Evolutionary conservation across 2,329 filamentous ascomycete genomes (phyloP).

Genomic region (Plectosphaerella sp.): DNA sequence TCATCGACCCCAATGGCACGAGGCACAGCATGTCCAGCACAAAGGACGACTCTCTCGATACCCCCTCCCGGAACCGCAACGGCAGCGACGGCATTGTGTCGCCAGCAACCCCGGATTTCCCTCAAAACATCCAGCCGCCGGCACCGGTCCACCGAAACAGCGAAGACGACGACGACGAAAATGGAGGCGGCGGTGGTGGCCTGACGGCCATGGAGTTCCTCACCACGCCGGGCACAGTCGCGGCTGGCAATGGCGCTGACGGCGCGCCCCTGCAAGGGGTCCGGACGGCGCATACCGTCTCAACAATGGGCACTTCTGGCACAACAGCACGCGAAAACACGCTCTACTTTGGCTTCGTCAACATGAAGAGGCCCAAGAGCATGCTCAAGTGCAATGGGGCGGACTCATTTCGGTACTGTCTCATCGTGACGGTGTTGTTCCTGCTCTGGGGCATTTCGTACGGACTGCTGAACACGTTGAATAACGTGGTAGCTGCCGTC

Average conservation of each 20-base stretch:
- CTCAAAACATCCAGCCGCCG: neutral
- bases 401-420: constrained; percentile 68
- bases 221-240: constrained; percentile 29
- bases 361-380: constrained; percentile 64
- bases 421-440: constrained; percentile 75
- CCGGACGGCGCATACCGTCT: constrained; percentile 15
- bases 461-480: constrained; percentile 78
- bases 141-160: neutral
- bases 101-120: constrained; percentile 5
- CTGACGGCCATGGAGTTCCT: constrained; percentile 41
- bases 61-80: constrained; percentile 6
- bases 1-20: constrained; percentile 47
- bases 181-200: neutral
- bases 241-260: neutral
- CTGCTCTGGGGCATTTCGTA: constrained; percentile 91
- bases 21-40: constrained; percentile 21
- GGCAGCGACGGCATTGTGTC: constrained; percentile 10
- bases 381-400: constrained; percentile 59
- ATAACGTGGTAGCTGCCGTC: constrained; percentile 62
- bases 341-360: constrained; percentile 73
- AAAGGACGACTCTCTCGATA: constrained; percentile 18
- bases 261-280: constrained; percentile 9
- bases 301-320: constrained; percentile 21
- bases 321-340: constrained; percentile 36
- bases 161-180: neutral